Base-by-base conservation (phyloP, 306 rosid genomes). In the Comarum palustre region DNA sequence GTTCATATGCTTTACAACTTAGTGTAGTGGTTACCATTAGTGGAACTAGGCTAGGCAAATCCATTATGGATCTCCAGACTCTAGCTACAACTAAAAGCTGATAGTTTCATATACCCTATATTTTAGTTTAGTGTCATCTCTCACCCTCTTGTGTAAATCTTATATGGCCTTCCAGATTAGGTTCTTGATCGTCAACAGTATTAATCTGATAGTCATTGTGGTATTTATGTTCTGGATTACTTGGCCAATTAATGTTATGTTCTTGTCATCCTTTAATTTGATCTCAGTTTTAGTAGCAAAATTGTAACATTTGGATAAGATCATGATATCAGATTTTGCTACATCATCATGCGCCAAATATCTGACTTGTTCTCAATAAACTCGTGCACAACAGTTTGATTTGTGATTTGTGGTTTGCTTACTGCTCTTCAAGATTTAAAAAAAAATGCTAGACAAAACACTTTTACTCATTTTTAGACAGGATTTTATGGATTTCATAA, bases 31-130 rank as follows among this genome's bases (percentile, higher is more conserved):
- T 60, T 57, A 67, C 50, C 70, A 86, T 84, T 92, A 91, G 75
- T 82, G 97, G 92, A 89, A 89, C 82, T 91, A 91, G 97, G 90
- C 90, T 62, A 91, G 95, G 90, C 79, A 84, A 91, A 89, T 60
- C 96, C 89, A 29, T 86, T 89, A 86, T 75, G 87, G 54, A 81
- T 68, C 82, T 20, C 71, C 87, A 39, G 85, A 75, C 63, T 66
- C 85, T 66, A 75, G 82, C 67, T 34, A 34, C 17, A 79, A 74
- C 47, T 71, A 29, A 76, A 79, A 27, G 60, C 51, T 73, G 66
- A 79, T 74, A 68, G 77, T 57, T 63, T 51, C 16, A 50, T 48
- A 42, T 57, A 34, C 75, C 54, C 11, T 27, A 58, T 58, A 72
- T 58, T 71, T 66, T 69, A 36, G 78, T 29, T 5, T 63, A 73